A percentile compares a stretch with the other conserved stretches of the same genome.
These are phyloP conservation scores for Platanthera guangdongensis DNA, from an alignment of 106 monocot genomes.

Conservation along the genomic window DNA sequence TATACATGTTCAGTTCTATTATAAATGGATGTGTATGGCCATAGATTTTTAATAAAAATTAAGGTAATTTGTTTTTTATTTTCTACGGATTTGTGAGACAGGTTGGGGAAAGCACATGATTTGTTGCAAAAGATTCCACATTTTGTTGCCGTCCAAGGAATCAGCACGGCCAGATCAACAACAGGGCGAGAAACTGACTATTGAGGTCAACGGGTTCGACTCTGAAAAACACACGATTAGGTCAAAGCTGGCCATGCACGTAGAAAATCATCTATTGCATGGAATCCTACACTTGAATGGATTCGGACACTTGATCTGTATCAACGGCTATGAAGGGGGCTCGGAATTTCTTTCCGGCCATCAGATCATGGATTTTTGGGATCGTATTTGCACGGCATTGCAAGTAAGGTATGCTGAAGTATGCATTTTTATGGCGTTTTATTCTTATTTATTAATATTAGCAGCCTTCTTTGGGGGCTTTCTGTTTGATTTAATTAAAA, in stretches of 20 bases:
- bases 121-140: constrained; percentile 71
- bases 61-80: no score
- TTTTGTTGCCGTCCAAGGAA: constrained; percentile 50
- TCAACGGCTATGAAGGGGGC: constrained; percentile 69
- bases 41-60: no score
- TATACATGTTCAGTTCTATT: no score
- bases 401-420: constrained; percentile 38
- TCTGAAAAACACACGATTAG: background rate
- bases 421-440: background rate
- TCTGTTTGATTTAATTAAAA: no score
- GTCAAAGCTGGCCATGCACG: constrained; percentile 5
- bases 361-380: constrained; percentile 71
- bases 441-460: background rate
- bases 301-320: constrained; percentile 58
- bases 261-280: constrained; percentile 41
- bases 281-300: constrained; percentile 81
- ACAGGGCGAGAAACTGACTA: background rate
- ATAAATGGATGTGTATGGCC: no score
- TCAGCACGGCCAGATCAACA: background rate
- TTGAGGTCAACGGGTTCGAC: constrained; percentile 3
- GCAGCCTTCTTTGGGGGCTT: no score
- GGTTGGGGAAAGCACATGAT: constrained; percentile 89
- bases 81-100: background rate
- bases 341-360: constrained; percentile 60
- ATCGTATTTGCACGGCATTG: constrained; percentile 53